Evolutionary conservation across 2,329 filamentous ascomycete genomes (phyloP), one percentile per base, ranked within the genome.

Genomic region (Ascochyta pisi): DNA sequence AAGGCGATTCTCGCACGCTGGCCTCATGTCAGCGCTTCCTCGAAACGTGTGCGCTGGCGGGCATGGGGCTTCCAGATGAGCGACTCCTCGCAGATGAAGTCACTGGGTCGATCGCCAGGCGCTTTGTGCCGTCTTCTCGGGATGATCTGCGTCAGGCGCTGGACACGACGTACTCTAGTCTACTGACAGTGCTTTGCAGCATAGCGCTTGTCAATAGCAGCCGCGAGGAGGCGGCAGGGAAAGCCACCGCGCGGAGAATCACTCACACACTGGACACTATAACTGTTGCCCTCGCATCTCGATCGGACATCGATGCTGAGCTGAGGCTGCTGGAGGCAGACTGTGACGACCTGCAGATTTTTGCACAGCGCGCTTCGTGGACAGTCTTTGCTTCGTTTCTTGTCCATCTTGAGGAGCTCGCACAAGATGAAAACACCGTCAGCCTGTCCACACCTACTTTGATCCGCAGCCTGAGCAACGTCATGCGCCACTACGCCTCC

Each of bases 91-190:
- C 68, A 29, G 60, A 63, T 16, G 60, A 62, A 31, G 54, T 61
- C 6, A 56, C 61, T 23, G 62, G 64, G 12, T 55, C 59, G 6
- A 22, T 64, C 15, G 54, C 60, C 6, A 64, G 66, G 31, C 62
- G 63, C 13, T 62, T 64, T 37, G 64, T 63, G 22, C 68, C 66
- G 13, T 70, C 70, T 10, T 51, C 65, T 4, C 62, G 66, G 54
- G 54, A 59, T 12, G 66, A 69, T 13, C 57, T 74, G 38, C 73
- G 70, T 19, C 60, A 69, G n/a, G 73, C 73, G 12, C 50, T 76
- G 10, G 65, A 69, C 33, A 75, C 70, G 3, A 75, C 73, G 2
- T 73, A 66, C 54, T 74, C 69, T 2, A 75, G 71, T 47, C 62
- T 76, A 7, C 48, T 74, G 22, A 74, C 72, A 1, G 60, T 76